Evolutionary conservation across 2,329 filamentous ascomycete genomes (phyloP), one percentile per base, ranked within the genome.

Genomic region (Cladosporium oxysporum): DNA sequence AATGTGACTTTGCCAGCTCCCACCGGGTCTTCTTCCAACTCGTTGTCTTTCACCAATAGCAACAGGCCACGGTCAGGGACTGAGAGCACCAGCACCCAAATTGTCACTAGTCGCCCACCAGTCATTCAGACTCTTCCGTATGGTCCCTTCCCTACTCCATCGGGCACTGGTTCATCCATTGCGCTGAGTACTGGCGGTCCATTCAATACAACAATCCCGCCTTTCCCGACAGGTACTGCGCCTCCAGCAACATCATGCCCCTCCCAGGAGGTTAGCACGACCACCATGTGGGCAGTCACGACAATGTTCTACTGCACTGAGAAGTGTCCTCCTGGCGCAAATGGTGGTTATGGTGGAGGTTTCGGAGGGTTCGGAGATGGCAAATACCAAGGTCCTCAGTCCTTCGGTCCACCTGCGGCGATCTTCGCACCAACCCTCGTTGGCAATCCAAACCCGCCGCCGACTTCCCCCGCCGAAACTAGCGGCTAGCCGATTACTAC

Each of bases 221-320:
- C 60, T 28, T 62, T 61, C 52, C 49, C 58, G 6, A 59, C 57
- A 1, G 57, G 57, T 14, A 63, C 61, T 18, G 55, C 66, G 26
- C 41, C 58, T 52, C 61, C 63, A 33, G 47, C 41, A 57, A 66
- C 62, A 8, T 62, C 62, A 21, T 55, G 58, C 28, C 58, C 53
- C 2, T 16, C 50, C 5, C 23, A 44, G 29, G n/a, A 10, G 35
- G 23, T 63, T 50, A 29, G 50, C 35, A 63, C 61, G 7, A 63
- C 61, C 12, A 63, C 61, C 11, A 26, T 63, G 16, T 63, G 61
- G 61, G 29, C 49, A 31, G 69, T 67, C 18, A 64, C 58, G 1
- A 70, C 68, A 10, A 12, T 44, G 1, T 66, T 60, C 37, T 69
- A 69, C 44, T 72, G 70, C 61, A 68, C 61, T 31, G 60, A 47